These are phyloP conservation scores for Metschnikowia similis DNA, from an alignment of 805 yeast species.

Conservation along the genomic window DNA sequence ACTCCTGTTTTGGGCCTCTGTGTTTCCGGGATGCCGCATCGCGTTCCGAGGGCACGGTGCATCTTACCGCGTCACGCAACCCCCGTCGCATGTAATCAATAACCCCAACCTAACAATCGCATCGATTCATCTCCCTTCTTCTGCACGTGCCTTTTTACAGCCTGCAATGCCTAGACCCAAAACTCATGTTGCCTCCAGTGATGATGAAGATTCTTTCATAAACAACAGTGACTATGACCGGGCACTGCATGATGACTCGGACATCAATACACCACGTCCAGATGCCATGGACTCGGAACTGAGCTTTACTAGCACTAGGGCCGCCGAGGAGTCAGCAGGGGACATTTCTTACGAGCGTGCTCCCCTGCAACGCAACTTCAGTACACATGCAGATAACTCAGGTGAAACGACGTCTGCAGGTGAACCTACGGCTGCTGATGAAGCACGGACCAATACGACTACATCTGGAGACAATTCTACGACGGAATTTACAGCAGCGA, in stretches of 20 bases:
- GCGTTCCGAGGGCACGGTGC: slow-evolving; percentile 5
- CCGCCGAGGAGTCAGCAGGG: not conserved
- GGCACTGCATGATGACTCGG: not conserved
- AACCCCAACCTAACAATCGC: not conserved
- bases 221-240: slow-evolving; percentile 36
- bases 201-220: slow-evolving; percentile 30
- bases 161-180: slow-evolving; percentile 6
- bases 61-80: slow-evolving; percentile 3
- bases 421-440: not conserved
- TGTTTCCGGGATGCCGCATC: not conserved
- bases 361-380: not conserved
- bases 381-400: not conserved
- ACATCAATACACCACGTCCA: not conserved
- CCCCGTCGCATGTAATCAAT: slow-evolving; percentile 3
- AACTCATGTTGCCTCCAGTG: slow-evolving; percentile 13
- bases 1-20: not conserved
- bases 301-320: not conserved
- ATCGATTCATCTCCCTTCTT: not conserved
- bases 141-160: not conserved
- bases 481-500: not conserved
- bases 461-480: too few species aligned
- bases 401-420: not conserved
- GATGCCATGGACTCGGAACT: slow-evolving; percentile 1
- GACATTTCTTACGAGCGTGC: not conserved
- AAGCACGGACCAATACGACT: not conserved